Evolutionary conservation across 352 stramenopile species (phyloP), one percentile per base, ranked within the genome.

Genomic region (Lagenidium sp.): DNA sequence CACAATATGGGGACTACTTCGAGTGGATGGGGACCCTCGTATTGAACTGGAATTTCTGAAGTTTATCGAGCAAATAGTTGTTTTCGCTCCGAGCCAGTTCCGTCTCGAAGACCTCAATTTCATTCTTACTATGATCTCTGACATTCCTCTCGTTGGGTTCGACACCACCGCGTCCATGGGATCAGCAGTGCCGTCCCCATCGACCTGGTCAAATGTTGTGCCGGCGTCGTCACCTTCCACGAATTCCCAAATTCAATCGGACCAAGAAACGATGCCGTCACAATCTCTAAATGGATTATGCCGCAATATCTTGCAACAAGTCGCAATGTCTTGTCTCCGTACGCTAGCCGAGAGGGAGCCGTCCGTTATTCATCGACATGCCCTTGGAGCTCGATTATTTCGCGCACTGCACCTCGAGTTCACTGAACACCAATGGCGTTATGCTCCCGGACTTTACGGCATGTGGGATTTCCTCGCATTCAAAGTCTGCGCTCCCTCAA

Each of bases 41-140:
- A 54, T 92, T 4, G 77, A 92, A 39, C 58, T 86, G 16, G 77
- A 89, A 44, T 89, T 79, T 36, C 67, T 89, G 26, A 77, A 72
- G 36, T 91, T 90, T 22, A 47, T 92, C 25, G 74, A 92, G 51
- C 82, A 94, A 66, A 57, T 94, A 4, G 73, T 89, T 1, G 73
- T 92, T 26, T 88, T 92, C 41, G 74, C 74, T 19, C 82, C 82
- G 0, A 58, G 58, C 8, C 60, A 69, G 15, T 85, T 91, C 35
- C 69, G 71, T 28, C 47, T 41, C 20, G 51, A 37, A 22, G 68
- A 90, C 49, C 58, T 90, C 30, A 47, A 47, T 36, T 82, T 83
- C 39, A 75, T 85, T 32, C 60, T 90, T 4, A 55, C 56, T 18
- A 64, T 84, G 32, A 40, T 85, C 15, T 83, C 74, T n/a, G n/a